phyloP scores from a whole-genome alignment of 2,329 filamentous ascomycete species.

The Pseudogymnoascus sp. region DNA sequence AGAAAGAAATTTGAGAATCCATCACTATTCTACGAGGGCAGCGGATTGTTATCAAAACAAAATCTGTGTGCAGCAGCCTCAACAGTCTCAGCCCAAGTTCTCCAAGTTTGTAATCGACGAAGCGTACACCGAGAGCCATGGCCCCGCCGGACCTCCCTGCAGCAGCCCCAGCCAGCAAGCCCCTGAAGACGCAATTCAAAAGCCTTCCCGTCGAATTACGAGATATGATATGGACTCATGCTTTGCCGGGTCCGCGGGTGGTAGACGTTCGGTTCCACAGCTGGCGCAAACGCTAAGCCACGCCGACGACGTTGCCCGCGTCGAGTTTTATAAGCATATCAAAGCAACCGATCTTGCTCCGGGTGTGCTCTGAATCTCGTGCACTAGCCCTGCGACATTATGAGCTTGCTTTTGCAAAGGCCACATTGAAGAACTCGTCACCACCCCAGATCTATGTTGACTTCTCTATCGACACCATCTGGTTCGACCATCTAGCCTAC shows the following conservation, averaged over 20 bases:
- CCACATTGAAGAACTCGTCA: not conserved
- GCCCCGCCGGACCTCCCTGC: conserved; percentile 6
- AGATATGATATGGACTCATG: conserved; percentile 35
- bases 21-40: no score
- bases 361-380: not conserved
- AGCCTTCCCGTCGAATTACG: conserved; percentile 16
- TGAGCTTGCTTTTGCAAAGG: not conserved
- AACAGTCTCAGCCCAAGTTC: not conserved
- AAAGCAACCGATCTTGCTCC: not conserved
- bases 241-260: conserved; percentile 38
- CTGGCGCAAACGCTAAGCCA: no score
- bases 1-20: no score
- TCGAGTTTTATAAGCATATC: no score
- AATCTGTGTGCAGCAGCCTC: not conserved
- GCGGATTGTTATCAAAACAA: no score
- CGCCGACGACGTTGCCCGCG: no score
- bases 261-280: conserved; percentile 18
- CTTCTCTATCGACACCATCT: not conserved
- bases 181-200: no score
- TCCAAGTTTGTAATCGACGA: not conserved
- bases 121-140: not conserved
- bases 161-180: no score
- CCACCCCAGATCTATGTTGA: not conserved
- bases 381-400: not conserved
- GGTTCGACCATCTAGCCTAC: not conserved